These are phyloP conservation scores for Hanseniaspora valbyensis DNA, from an alignment of 805 yeast genomes.

Conservation along the genomic window DNA sequence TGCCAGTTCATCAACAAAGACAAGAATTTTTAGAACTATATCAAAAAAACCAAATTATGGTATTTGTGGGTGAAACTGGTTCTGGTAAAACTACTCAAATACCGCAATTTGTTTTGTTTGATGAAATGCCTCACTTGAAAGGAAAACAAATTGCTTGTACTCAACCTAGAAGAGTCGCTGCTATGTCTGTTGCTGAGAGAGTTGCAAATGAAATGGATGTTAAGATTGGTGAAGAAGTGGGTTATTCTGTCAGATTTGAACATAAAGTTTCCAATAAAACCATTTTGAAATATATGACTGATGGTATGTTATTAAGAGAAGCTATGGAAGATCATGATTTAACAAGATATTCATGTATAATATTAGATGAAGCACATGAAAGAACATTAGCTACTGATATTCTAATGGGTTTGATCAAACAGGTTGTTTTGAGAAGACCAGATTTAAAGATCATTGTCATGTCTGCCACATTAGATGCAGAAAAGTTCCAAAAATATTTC, in stretches of 20 bases:
- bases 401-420: constrained; percentile 85
- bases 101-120: constrained; percentile 85
- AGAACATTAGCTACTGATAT: constrained; percentile 95
- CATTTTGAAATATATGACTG: constrained; percentile 89
- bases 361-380: constrained; percentile 96
- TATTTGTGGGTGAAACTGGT: constrained; percentile 97
- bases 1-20: constrained; percentile 92
- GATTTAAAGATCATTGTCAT: constrained; percentile 86
- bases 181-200: constrained; percentile 95
- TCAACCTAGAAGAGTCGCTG: constrained; percentile 95
- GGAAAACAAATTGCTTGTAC: constrained; percentile 92
- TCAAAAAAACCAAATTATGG: constrained; percentile 87
- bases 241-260: constrained; percentile 89
- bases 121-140: constrained; percentile 78
- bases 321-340: constrained; percentile 93
- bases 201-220: constrained; percentile 98
- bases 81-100: constrained; percentile 98
- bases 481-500: constrained; percentile 84
- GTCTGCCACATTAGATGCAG: constrained; percentile 97
- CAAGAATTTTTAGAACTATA: constrained; percentile 75
- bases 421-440: constrained; percentile 65
- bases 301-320: constrained; percentile 94
- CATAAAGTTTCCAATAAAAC: constrained; percentile 74
- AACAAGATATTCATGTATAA: constrained; percentile 72
- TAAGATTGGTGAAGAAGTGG: constrained; percentile 82